Evolutionary conservation across 2,329 filamentous ascomycete genomes (phyloP), one percentile per base, ranked within the genome.

Genomic region (Dactylellina parvicollis): DNA sequence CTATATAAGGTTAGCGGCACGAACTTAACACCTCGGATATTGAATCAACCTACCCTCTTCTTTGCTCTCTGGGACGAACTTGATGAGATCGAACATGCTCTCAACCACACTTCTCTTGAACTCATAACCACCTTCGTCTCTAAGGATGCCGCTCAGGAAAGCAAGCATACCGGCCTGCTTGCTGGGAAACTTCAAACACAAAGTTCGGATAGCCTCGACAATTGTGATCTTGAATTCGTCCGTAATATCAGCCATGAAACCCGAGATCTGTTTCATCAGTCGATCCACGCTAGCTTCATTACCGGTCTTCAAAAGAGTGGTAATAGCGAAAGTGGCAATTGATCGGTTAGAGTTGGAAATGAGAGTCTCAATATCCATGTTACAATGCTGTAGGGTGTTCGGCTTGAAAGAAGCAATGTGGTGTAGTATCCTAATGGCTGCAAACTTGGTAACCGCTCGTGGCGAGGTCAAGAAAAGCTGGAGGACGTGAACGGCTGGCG

Each of bases 211-310:
- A 42, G 95, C 95, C 82, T 99, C 95, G 44, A 99, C 94, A 79
- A 99, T 96, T n/a, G 95, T 99, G 77, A 99, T 96, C 85, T 98
- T 99, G 86, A 99, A 99, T 82, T 99, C 95, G 80, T 99, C 95
- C 4, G 94, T 97, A 77, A 98, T 98, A 82, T 98, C 95, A 3
- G 93, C 92, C 95, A 99, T 98, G 84, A 99, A 97, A 38, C 91
- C 90, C 22, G 92, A 92, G 75, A 99, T 98, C 81, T 98, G 93
- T 86, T 97, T 97, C 92, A 99, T 97, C 77, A 99, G 83, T 60
- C 95, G 89, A 80, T 99, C 95, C 46, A 99, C 95, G 77, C 92
- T 97, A 38, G 92, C 92, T 83, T 99, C 95, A 80, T 98, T 99
- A 74, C 95, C 95, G 9, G 95, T 99, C 87, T 98, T 98, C 76